phyloP scores from a whole-genome alignment of 805 yeast genomes.

The Nakazawaea ernobii region DNA sequence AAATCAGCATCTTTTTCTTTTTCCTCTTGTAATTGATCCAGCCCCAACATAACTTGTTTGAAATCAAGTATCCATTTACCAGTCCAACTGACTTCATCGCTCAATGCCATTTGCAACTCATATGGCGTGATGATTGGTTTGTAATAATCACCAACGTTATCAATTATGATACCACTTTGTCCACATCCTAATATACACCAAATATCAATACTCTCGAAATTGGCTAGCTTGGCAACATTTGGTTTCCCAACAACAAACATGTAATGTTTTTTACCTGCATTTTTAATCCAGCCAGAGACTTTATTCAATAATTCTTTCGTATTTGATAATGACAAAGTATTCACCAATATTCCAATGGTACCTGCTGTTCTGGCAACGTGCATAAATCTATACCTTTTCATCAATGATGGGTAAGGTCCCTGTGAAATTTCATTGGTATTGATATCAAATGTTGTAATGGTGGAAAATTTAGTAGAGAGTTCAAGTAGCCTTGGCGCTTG shows the following conservation, averaged over 20 bases:
- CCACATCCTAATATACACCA: constrained; percentile 97
- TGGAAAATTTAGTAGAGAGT: constrained; percentile 63
- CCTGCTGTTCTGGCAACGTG: constrained; percentile 87
- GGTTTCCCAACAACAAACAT: constrained; percentile 97
- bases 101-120: constrained; percentile 77
- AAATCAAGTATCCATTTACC: constrained; percentile 92
- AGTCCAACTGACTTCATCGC: constrained; percentile 77
- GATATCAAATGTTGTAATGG: constrained; percentile 48
- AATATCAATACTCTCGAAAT: constrained; percentile 87
- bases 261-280: constrained; percentile 86
- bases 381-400: constrained; percentile 81
- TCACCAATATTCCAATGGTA: constrained; percentile 85
- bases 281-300: constrained; percentile 54
- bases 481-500: constrained; percentile 74
- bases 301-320: constrained; percentile 62
- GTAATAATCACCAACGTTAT: constrained; percentile 71
- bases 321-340: constrained; percentile 77
- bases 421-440: constrained; percentile 22
- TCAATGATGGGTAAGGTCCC: constrained; percentile 74
- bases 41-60: constrained; percentile 39
- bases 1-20: constrained; percentile 21
- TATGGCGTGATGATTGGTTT: constrained; percentile 93
- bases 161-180: constrained; percentile 85
- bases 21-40: constrained; percentile 27
- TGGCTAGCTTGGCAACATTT: constrained; percentile 93